Percentiles rank a stretch among this genome's conserved stretches.
Conservation (phyloP, 129 eudicot genomes). For the Escallonia rubra region DNA sequence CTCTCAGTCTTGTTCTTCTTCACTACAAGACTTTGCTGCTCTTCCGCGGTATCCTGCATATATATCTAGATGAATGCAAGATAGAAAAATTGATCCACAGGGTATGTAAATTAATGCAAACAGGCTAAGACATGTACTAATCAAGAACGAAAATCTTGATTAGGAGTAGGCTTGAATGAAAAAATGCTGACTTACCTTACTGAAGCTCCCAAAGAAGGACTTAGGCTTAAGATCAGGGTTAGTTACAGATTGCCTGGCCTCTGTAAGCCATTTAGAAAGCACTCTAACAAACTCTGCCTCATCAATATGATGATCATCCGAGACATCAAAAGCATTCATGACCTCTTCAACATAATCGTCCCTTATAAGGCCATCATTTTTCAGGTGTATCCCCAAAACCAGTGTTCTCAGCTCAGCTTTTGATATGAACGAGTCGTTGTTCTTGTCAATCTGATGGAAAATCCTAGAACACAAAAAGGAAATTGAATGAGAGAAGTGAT, state of each 20-base stretch:
- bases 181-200: no score
- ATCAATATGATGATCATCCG: constrained; percentile 35
- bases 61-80: no score
- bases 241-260: constrained; percentile 27
- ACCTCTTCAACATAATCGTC: constrained; percentile 39
- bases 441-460: constrained; percentile 44
- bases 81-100: no score
- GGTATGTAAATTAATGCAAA: no score
- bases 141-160: no score
- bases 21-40: constrained; percentile 35
- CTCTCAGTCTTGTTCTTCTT: not conserved
- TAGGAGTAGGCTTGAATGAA: no score
- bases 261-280: constrained; percentile 35
- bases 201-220: no score
- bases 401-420: constrained; percentile 50
- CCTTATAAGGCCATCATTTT: constrained; percentile 40
- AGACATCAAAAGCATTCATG: constrained; percentile 42
- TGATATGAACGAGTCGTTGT: constrained; percentile 39
- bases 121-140: no score
- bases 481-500: no score
- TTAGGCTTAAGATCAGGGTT: not conserved
- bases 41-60: constrained; percentile 32
- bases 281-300: constrained; percentile 47
- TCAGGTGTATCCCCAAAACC: constrained; percentile 44
- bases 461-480: constrained; percentile 24